Base-by-base conservation (phyloP, 495 filamentous ascomycete species). In the Podospora pseudocomata region DNA sequence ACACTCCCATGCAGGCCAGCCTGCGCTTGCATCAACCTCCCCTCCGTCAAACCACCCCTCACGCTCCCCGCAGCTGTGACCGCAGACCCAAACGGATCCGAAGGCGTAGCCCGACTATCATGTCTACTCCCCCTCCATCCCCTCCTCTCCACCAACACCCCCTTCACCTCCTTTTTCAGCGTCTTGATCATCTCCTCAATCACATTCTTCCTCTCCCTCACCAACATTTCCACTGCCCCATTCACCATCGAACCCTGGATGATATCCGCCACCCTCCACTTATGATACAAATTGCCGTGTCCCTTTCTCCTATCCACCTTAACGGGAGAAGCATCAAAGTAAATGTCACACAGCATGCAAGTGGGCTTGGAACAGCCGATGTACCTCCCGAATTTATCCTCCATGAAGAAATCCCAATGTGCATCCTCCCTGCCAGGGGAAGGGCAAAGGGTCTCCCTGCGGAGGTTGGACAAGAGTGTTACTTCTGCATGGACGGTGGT, bases 281-380 rank as follows among this genome's bases (percentile, higher is more conserved):
- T 66, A 5, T 3, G 18, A 23, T 77, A 77, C 23, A 76, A 58
- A 56, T 74, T 76, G 4, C 63, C 65, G 58, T 75, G 73, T 0
- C 61, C 23, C 18, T 39, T 44, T 4, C 75, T 65, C 39, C 68
- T 20, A 39, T 69, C 39, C 5, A 75, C 32, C 18, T 60, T 57
- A 3, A 65, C 0, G 62, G 55, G 5, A 27, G 67, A 67, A 2
- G 59, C 32, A 0, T 65, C 61, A 58, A 77, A 76, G 64, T 73
- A 76, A 26, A 69, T 62, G 26, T 71, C 39, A 64, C 75, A 77
- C 5, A 77, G 60, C 30, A 65, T 54, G 67, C 75, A 77, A 4
- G 72, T 74, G 18, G 73, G 75, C 59, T 77, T 77, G 67, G 71
- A 74, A 16, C 61, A 60, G 55, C 75, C 75, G 19, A 77, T 76